Percentiles rank a stretch among this genome's conserved stretches.
These are phyloP conservation scores for Fagopyrum esculentum DNA, from an alignment of 148 eudicot species.

Conservation along the genomic window DNA sequence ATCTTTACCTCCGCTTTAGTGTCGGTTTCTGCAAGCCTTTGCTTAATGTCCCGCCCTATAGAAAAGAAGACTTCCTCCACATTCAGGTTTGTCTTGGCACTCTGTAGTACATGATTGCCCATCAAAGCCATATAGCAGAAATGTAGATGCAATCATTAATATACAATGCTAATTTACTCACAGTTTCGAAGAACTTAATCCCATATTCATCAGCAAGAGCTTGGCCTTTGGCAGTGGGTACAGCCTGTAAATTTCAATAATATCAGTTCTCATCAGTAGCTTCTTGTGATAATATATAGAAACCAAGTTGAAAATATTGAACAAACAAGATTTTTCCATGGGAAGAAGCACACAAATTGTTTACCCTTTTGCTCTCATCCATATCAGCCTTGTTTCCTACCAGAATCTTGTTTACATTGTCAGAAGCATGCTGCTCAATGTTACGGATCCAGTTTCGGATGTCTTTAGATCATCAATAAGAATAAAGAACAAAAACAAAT, in stretches of 20 bases:
- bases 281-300: no score
- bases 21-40: no score
- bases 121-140: no score
- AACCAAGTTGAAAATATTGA: no score
- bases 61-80: no score
- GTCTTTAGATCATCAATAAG: neutral
- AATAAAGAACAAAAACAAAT: no score
- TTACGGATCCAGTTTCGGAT: slow-evolving; percentile 9
- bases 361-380: slow-evolving; percentile 12
- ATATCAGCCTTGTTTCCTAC: slow-evolving; percentile 9
- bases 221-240: neutral
- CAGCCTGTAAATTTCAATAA: neutral
- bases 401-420: slow-evolving; percentile 11
- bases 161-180: neutral
- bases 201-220: slow-evolving; percentile 8
- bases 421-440: slow-evolving; percentile 10
- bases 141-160: no score
- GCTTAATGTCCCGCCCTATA: no score
- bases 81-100: no score
- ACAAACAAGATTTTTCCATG: no score
- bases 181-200: neutral
- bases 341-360: neutral
- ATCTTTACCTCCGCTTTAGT: no score
- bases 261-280: neutral
- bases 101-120: no score